phyloP scores from a whole-genome alignment of 768 basidiomycete genomes.

The Mycena pura region DNA sequence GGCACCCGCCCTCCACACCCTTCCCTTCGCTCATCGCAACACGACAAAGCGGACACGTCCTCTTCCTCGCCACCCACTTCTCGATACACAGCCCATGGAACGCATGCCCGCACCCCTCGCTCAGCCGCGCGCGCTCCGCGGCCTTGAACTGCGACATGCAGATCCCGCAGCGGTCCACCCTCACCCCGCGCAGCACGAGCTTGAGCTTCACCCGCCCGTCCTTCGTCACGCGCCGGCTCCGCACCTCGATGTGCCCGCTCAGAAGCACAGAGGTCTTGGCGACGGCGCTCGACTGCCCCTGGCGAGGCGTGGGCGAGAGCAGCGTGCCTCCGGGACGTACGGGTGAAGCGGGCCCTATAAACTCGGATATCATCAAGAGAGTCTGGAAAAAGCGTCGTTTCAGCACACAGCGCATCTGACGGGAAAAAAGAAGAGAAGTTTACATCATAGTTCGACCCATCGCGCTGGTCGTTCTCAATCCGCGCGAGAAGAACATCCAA shows the following conservation, averaged over 20 bases:
- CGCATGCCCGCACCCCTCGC: constrained; percentile 66
- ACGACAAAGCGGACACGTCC: constrained; percentile 31
- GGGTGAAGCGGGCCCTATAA: constrained; percentile 61
- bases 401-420: constrained; percentile 27
- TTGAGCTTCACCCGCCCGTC: constrained; percentile 79
- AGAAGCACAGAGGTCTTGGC: constrained; percentile 22
- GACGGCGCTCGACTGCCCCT: neutral
- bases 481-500: constrained; percentile 67
- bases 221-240: constrained; percentile 61
- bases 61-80: constrained; percentile 27
- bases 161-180: constrained; percentile 75
- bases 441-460: constrained; percentile 72
- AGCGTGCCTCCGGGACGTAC: constrained; percentile 24
- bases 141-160: constrained; percentile 75
- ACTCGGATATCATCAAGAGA: constrained; percentile 63
- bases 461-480: constrained; percentile 51
- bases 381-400: constrained; percentile 44
- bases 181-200: constrained; percentile 63
- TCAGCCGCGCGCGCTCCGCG: constrained; percentile 61
- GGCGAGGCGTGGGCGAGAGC: neutral
- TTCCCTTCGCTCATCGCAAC: constrained; percentile 7
- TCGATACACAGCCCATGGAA: constrained; percentile 32
- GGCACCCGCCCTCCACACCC: neutral
- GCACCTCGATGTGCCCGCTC: constrained; percentile 56
- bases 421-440: constrained; percentile 20